Base-by-base conservation (phyloP, 2,329 filamentous ascomycete genomes). In the Apiospora marii region DNA sequence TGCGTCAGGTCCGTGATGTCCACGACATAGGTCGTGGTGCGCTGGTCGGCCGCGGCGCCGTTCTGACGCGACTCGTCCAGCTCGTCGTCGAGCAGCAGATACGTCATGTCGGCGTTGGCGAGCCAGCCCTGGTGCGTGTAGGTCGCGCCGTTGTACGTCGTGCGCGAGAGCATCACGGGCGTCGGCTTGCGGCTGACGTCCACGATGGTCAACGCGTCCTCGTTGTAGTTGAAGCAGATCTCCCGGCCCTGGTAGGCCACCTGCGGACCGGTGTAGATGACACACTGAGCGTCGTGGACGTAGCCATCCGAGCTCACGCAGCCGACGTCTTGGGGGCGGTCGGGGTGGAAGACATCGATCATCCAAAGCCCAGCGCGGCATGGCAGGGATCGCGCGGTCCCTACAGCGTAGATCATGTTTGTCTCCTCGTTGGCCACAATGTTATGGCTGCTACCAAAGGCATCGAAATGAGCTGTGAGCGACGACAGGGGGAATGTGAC, bases 271-370 rank as follows among this genome's bases (percentile, higher is more conserved):
- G 83, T 84, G 80, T 88, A 89, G 73, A 86, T 84, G 51, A 91
- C 81, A 78, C 89, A 91, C 79, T 91, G 88, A 2, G 89, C 89
- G 75, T 91, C 89, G 78, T 91, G 89, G 19, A 90, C 88, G 77
- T 91, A 91, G 49, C 88, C 88, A 77, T 90, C 89, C 24, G 84
- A 77, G 27, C 84, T 83, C 10, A 86, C 86, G 76, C 88, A 91
- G 61, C 89, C 89, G 8, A 87, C 85, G 30, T 82, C 85, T 19
- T 82, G 85, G 5, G 88, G 87, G 72, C 88, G 89, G 10, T 84
- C 80, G 16, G 87, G 84, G 74, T 90, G 85, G 4, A 83, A 83
- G 43, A 91, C 83, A 78, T 91, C 87, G 75, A 91, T 87, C 82
- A 90, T 89, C 80, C 89, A 89, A 69, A 91, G 82, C 13, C 89